A percentile compares a stretch with the other conserved stretches of the same genome.
These are phyloP conservation scores for Zopfochytrium polystomum DNA, from an alignment of 371 early-diverging fungal species.

Conservation along the genomic window DNA sequence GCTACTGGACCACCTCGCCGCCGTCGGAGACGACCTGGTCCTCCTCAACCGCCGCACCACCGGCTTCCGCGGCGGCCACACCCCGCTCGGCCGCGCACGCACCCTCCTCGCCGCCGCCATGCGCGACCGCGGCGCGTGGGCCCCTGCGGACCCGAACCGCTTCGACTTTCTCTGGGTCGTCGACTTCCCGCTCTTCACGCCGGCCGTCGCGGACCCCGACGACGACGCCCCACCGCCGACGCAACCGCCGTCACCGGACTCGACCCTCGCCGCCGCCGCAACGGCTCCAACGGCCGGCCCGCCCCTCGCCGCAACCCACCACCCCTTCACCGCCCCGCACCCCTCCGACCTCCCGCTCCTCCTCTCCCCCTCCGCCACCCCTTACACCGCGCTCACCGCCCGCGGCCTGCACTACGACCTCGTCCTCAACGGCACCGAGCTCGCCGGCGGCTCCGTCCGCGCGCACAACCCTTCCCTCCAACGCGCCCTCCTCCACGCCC, in stretches of 20 bases:
- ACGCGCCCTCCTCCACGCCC: slow-evolving; percentile 64
- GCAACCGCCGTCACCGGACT: too few relatives aligned
- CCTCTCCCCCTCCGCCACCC: slow-evolving; percentile 58
- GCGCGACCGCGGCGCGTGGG: slow-evolving; percentile 1
- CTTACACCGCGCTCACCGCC: too few relatives aligned
- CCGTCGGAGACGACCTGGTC: slow-evolving; percentile 60
- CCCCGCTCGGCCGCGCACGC: slow-evolving; percentile 71
- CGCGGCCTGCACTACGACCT: slow-evolving; percentile 87
- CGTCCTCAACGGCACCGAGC: slow-evolving; percentile 86
- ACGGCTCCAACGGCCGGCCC: not conserved
- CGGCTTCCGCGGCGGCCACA: slow-evolving; percentile 60
- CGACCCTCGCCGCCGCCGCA: not conserved
- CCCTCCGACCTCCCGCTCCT: slow-evolving; percentile 65
- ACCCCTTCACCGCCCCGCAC: slow-evolving; percentile 88
- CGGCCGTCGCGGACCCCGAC: too few relatives aligned
- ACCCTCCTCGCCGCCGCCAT: slow-evolving; percentile 58
- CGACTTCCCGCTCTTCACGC: slow-evolving; percentile 84
- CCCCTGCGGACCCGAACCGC: slow-evolving; percentile 22
- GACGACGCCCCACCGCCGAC: too few relatives aligned
- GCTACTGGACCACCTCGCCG: slow-evolving; percentile 4
- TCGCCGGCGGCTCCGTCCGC: slow-evolving; percentile 90
- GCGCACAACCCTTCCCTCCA: slow-evolving; percentile 80
- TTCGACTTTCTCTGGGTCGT: slow-evolving; percentile 84
- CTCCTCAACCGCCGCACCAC: slow-evolving; percentile 53
- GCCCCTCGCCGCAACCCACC: slow-evolving; percentile 66